These are phyloP conservation scores for Fusarium praegraminearum DNA, from an alignment of 2,329 filamentous ascomycete genomes.

Conservation along the genomic window DNA sequence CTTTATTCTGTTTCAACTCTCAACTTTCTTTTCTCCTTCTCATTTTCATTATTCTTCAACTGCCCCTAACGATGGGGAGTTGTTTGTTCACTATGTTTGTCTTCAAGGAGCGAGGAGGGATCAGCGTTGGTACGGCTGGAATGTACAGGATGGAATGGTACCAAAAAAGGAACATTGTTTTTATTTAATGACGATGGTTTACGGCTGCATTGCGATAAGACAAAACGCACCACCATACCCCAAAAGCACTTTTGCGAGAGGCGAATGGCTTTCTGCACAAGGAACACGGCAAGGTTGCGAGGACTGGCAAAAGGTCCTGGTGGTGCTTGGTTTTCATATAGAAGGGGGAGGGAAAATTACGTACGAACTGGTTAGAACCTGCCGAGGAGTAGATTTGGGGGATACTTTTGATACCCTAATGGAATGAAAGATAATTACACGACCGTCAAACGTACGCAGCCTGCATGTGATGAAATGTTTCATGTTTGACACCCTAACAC, in stretches of 20 bases:
- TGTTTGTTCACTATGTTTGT: conserved; percentile 34
- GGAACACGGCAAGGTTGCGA: conserved; percentile 20
- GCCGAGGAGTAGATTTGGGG: conserved; percentile 41
- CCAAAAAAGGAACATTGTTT: conserved; percentile 46
- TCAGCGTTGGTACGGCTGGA: conserved; percentile 39
- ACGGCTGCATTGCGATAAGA: conserved; percentile 49
- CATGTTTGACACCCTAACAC: not conserved
- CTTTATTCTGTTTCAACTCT: conserved; percentile 26
- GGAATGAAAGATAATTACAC: conserved; percentile 41
- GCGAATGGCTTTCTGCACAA: conserved; percentile 16
- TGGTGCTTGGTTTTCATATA: conserved; percentile 41
- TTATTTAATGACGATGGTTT: conserved; percentile 49
- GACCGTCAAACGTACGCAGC: not conserved
- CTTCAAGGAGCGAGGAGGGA: conserved; percentile 36
- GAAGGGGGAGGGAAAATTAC: conserved; percentile 36
- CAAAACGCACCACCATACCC: conserved; percentile 39
- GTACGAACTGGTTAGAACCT: conserved; percentile 46
- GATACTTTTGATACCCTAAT: conserved; percentile 44
- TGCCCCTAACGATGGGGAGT: conserved; percentile 15
- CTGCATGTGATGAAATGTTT: not conserved
- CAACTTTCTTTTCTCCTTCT: conserved; percentile 25
- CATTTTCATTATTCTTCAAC: conserved; percentile 20
- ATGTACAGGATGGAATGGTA: conserved; percentile 43
- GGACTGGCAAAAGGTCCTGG: conserved; percentile 26
- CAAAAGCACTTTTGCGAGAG: conserved; percentile 16